Evolutionary conservation across 257 asterid genomes (phyloP).

Genomic region (Prunella vulgaris): DNA sequence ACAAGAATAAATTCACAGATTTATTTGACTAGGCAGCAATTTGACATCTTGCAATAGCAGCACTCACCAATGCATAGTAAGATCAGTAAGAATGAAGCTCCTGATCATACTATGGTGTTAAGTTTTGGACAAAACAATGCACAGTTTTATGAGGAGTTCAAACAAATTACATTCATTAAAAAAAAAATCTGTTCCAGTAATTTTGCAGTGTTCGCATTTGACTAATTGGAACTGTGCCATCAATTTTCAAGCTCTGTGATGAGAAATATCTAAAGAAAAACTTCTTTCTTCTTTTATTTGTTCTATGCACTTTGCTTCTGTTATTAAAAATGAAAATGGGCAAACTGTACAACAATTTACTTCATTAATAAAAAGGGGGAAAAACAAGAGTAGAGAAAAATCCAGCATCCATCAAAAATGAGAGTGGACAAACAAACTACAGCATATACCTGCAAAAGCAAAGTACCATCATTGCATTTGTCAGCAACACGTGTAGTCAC

Average conservation of each 20-base stretch:
- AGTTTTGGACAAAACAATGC: neutral
- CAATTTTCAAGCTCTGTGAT: neutral
- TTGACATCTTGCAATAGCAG: neutral
- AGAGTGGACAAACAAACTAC: slow-evolving; percentile 15
- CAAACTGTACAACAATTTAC: neutral
- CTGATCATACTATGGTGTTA: neutral
- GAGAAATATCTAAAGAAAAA: neutral
- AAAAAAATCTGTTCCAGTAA: neutral
- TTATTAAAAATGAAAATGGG: neutral
- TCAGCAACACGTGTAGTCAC: slow-evolving; percentile 83
- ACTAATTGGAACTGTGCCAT: neutral
- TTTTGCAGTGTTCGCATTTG: neutral
- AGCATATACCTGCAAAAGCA: slow-evolving; percentile 85
- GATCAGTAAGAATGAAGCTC: neutral
- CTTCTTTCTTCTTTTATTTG: neutral
- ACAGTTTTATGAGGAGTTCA: neutral
- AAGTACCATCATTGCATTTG: slow-evolving; percentile 87
- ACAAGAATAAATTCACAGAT: slow-evolving; percentile 5
- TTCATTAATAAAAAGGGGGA: neutral
- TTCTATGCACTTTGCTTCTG: neutral
- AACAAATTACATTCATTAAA: neutral
- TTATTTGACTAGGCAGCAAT: neutral
- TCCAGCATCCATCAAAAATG: neutral
- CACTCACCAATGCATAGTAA: neutral
- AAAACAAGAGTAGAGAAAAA: slow-evolving; percentile 5